Evolutionary conservation across 2,329 filamentous ascomycete genomes (phyloP).

Genomic region (Calonectria leucothoes): DNA sequence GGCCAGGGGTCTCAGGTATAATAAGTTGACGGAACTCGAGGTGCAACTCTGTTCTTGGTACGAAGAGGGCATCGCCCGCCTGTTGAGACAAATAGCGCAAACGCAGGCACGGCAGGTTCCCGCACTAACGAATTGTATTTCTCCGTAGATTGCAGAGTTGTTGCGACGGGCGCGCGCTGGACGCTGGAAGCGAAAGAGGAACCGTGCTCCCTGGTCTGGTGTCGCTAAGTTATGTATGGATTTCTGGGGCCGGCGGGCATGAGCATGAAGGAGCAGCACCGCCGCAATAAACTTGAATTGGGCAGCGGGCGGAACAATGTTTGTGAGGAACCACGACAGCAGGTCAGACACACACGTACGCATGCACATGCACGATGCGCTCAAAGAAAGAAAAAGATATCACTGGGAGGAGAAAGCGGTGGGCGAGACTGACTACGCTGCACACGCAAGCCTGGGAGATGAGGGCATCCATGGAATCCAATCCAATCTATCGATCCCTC

Average conservation of each 20-base stretch:
- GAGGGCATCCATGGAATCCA: constrained; percentile 18
- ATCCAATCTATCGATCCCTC: constrained; percentile 10
- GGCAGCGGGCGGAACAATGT: not conserved
- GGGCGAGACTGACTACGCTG: not conserved
- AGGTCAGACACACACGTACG: not conserved
- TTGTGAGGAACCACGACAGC: not conserved
- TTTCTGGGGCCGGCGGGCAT: not conserved
- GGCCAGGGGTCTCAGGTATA: constrained; percentile 28
- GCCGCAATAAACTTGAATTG: not conserved
- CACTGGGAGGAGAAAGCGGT: not conserved
- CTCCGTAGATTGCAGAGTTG: not conserved
- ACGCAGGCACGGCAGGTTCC: not conserved
- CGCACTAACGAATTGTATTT: constrained; percentile 12
- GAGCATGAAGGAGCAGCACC: not conserved
- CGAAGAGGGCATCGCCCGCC: constrained; percentile 1
- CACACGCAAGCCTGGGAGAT: constrained; percentile 2
- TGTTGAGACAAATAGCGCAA: constrained; percentile 24
- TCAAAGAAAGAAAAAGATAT: not conserved
- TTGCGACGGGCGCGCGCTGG: not conserved
- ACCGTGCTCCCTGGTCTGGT: constrained; percentile 1
- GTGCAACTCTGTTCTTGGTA: constrained; percentile 8
- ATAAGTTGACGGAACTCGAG: not conserved
- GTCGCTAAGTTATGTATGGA: not conserved
- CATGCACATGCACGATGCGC: not conserved
- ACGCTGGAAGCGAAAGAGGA: constrained; percentile 2